A percentile compares a stretch with the other conserved stretches of the same genome.
These are phyloP conservation scores for Solioccasus polychromus DNA, from an alignment of 768 basidiomycete species.

Conservation along the genomic window DNA sequence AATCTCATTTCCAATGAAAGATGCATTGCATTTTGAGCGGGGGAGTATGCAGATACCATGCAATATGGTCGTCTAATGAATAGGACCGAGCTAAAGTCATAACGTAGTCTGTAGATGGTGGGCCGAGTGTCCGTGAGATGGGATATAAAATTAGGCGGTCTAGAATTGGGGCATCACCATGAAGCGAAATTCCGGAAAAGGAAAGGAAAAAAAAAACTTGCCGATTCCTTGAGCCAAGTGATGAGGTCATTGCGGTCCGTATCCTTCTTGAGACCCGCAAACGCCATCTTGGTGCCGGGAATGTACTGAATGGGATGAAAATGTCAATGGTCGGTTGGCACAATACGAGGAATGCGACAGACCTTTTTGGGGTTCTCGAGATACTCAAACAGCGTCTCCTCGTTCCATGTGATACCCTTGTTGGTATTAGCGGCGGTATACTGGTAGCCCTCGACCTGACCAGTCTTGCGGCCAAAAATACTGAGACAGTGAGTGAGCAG, in stretches of 20 bases:
- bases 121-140: constrained; percentile 10
- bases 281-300: constrained; percentile 98
- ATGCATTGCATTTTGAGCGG: constrained; percentile 30
- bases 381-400: constrained; percentile 91
- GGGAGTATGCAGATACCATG: constrained; percentile 23
- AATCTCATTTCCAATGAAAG: background rate
- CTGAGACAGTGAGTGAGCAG: constrained; percentile 34
- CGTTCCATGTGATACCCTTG: constrained; percentile 87
- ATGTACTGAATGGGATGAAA: constrained; percentile 65
- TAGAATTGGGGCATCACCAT: constrained; percentile 5
- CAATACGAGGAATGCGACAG: constrained; percentile 8
- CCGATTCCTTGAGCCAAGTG: constrained; percentile 74
- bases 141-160: constrained; percentile 27
- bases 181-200: background rate
- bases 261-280: constrained; percentile 97
- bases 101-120: constrained; percentile 23
- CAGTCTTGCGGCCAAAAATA: constrained; percentile 82
- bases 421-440: constrained; percentile 95
- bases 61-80: constrained; percentile 34
- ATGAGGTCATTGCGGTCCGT: constrained; percentile 96
- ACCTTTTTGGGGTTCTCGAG: constrained; percentile 98
- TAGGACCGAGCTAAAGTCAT: constrained; percentile 27
- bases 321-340: background rate
- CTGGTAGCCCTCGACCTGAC: constrained; percentile 80
- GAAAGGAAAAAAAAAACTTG: constrained; percentile 37